Percentiles rank a stretch among this genome's conserved stretches.
These are phyloP conservation scores for Talaromyces sp. DNA, from an alignment of 2,329 filamentous ascomycete genomes.

Conservation along the genomic window DNA sequence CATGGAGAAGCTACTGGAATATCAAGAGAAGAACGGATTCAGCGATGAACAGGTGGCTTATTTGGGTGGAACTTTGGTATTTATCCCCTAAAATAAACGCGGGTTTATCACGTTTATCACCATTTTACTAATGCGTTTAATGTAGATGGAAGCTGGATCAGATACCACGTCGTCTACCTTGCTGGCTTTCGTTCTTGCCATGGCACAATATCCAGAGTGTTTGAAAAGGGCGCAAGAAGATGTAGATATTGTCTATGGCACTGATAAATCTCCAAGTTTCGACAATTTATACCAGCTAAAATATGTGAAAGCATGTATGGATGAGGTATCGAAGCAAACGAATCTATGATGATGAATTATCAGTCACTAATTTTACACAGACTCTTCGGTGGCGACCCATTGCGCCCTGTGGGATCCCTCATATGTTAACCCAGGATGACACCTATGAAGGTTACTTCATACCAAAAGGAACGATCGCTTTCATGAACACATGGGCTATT, in stretches of 20 bases:
- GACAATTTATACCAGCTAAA: not conserved
- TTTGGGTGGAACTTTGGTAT: not conserved
- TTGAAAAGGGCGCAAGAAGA: slow-evolving; percentile 10
- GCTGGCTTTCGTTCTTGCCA: slow-evolving; percentile 19
- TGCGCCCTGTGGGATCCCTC: slow-evolving; percentile 24
- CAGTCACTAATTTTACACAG: too few species aligned
- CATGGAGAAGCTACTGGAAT: not conserved
- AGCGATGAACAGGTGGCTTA: not conserved
- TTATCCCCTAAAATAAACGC: too few species aligned
- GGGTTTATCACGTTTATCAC: too few species aligned
- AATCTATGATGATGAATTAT: too few species aligned
- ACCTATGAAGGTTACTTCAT: slow-evolving; percentile 23
- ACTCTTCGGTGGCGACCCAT: slow-evolving; percentile 20
- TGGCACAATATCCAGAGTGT: slow-evolving; percentile 1
- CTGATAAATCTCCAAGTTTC: not conserved
- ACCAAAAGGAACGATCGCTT: slow-evolving; percentile 24
- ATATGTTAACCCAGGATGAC: slow-evolving; percentile 24
- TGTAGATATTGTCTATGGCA: not conserved
- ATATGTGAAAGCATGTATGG: not conserved
- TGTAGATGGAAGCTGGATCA: slow-evolving; percentile 25
- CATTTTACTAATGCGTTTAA: too few species aligned
- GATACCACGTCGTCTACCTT: slow-evolving; percentile 26
- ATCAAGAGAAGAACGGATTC: not conserved
- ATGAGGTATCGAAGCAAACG: not conserved
- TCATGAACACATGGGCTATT: slow-evolving; percentile 23